Base-by-base conservation (phyloP, 176 grass and related monocot species). In the Oryza brachyantha region DNA sequence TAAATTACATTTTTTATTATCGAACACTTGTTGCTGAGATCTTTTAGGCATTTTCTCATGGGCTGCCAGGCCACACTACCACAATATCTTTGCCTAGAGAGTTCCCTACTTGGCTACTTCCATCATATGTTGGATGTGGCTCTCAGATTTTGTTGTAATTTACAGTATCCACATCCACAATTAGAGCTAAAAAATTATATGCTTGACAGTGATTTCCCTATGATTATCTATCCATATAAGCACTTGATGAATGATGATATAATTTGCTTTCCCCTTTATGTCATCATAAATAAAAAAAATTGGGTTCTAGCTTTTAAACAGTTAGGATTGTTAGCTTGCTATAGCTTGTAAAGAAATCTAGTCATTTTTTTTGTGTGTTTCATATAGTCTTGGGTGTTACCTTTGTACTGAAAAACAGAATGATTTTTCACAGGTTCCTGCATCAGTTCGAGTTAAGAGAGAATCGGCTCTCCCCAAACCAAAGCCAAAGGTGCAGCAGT, bases 371-470 rank as follows among this genome's bases (percentile, higher is more conserved):
- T 36, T 43, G 37, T 38, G 22, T 67, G 27, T 34, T 77, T 8
- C 19, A 32, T 68, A 77, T 64, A 57, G 57, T 24, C 19, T 59
- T 77, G 10, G 27, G 4, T 61, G 40, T 58, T 29, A 40, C 64
- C 52, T 46, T 24, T 76, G 29, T 3, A 16, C 64, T 6, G 16
- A 77, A 50, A 70, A 78, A 26, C 52, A 34, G 55, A 73, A 38
- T 50, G 11, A 80, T 83, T 87, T 75, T 37, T 63, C 13, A 25
- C 86, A 99, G 96, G 75, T 99, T 83, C 96, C 93, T 86, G 96
- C 96, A 71, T 99, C 96, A 4, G 92, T 99, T 74, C 90, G 92
- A 14, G 88, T 99, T 34, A 99, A 85, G 86, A 95, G 96, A 88
- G 92, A 99, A 86, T 90, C 87, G 38, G 86, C 81, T 28, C 64